Conservation (phyloP, 768 basidiomycete species). For the Auriscalpium orientale region DNA sequence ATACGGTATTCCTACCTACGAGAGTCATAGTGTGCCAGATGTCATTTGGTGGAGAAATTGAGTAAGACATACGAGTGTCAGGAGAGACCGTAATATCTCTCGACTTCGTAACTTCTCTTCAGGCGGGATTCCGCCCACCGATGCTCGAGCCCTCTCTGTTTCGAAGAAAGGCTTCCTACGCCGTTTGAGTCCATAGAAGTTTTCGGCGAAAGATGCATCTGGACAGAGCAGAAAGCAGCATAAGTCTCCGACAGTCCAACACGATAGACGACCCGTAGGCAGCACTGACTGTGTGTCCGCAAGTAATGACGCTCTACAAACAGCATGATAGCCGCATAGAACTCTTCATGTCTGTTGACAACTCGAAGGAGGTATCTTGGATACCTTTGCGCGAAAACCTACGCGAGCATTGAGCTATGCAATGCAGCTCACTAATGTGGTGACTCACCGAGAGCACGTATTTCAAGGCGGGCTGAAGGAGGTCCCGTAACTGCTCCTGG, state of each 20-base stretch:
- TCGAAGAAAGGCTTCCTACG: conserved; percentile 65
- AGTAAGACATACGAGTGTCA: conserved; percentile 62
- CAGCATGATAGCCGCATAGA: conserved; percentile 84
- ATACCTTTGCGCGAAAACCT: conserved; percentile 94
- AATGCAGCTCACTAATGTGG: too few relatives aligned
- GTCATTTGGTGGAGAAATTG: background rate
- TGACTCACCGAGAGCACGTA: conserved; percentile 80
- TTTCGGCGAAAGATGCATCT: conserved; percentile 94
- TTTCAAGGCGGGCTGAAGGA: conserved; percentile 90
- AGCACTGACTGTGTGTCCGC: conserved; percentile 63
- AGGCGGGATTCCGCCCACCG: conserved; percentile 54
- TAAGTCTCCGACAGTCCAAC: background rate
- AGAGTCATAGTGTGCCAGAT: background rate
- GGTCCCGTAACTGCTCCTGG: conserved; percentile 86
- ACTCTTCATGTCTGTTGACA: conserved; percentile 94
- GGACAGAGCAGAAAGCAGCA: background rate
- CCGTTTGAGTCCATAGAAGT: conserved; percentile 90
- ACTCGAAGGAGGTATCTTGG: conserved; percentile 87
- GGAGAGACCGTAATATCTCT: conserved; percentile 71
- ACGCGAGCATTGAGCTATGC: background rate
- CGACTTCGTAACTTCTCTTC: conserved; percentile 57
- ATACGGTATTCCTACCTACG: conserved; percentile 83
- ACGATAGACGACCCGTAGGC: background rate
- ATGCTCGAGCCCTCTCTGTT: conserved; percentile 56
- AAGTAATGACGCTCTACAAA: conserved; percentile 90